Evolutionary conservation across 176 grass and related monocot species (phyloP), one percentile per base, ranked within the genome.

Genomic region (Rhynchospora tenuis): DNA sequence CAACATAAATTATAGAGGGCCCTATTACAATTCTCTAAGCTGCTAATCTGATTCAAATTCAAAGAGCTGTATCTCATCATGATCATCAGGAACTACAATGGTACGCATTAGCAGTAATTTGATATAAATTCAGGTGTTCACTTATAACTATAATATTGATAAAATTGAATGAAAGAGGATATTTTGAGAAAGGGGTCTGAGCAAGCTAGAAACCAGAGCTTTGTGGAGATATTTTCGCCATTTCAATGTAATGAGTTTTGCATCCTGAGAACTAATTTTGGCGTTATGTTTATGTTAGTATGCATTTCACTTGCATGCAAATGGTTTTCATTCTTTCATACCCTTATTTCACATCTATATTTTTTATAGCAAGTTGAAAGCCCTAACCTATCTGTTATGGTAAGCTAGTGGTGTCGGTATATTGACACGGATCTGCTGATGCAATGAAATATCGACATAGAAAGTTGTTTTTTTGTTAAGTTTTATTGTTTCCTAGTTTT

Each of bases 191-290:
- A 86, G 93, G 92, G 78, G 93, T 69, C 88, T 94, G 70, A 92
- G 84, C 88, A 94, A 94, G 73, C 88, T 94, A 64, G 93, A 91
- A 65, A 80, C 86, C 57, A 88, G 81, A 85, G n/a, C n/a, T n/a
- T n/a, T 38, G 19, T 92, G 86, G 93, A 94, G 93, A 94, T 94
- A 94, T 78, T 94, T 87, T 88, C 86, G 74, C 50, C 93, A 94
- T 71, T 94, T 94, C 84, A 90, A 92, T 84, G 88, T 92, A 0
- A 88, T 94, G 71, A 87, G 92, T 88, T 78, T 46, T 45, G 76
- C 11, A 26, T 79, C 46, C 73, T 81, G 12, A 67, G 24, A 78
- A 55, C 75, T 64, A 27, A 23, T 84, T 84, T n/a, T 11, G 15
- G 44, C 14, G 48, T 12, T 48, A 57, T 24, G 47, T 17, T n/a